These are phyloP conservation scores for Coemansia reversa DNA, from an alignment of 192 early-diverging fungal species.

Conservation along the genomic window DNA sequence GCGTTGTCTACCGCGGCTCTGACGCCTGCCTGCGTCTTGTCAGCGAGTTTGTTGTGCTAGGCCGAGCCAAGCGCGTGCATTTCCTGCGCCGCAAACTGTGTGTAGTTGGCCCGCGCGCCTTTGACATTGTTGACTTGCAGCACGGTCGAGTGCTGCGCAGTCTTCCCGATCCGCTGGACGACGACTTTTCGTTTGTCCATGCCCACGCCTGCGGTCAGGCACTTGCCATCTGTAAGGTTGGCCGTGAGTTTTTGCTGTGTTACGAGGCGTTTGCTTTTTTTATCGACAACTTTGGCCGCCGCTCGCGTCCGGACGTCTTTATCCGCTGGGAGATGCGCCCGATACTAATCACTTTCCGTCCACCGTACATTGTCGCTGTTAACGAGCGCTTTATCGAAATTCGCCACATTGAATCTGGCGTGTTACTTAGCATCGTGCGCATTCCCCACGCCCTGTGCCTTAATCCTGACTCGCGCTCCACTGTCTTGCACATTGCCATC, in stretches of 20 bases:
- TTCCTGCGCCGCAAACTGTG: constrained; percentile 83
- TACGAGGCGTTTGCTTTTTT: constrained; percentile 93
- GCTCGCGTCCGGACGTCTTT: constrained; percentile 68
- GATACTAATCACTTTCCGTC: constrained; percentile 66
- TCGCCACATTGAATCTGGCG: constrained; percentile 75
- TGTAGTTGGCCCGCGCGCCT: constrained; percentile 86
- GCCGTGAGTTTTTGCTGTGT: constrained; percentile 80
- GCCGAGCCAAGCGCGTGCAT: constrained; percentile 68
- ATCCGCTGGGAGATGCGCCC: constrained; percentile 88
- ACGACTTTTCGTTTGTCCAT: constrained; percentile 52
- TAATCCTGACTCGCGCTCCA: constrained; percentile 43
- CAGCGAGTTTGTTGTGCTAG: constrained; percentile 53
- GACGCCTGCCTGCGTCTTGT: constrained; percentile 33
- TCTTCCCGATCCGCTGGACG: constrained; percentile 45
- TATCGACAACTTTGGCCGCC: constrained; percentile 81
- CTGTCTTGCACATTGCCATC: constrained; percentile 36
- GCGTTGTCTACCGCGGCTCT: constrained; percentile 36
- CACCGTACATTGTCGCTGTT: constrained; percentile 87
- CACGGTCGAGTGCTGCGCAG: constrained; percentile 31
- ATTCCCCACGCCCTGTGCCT: constrained; percentile 35
- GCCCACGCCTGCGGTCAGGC: constrained; percentile 28
- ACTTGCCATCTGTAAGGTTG: constrained; percentile 43
- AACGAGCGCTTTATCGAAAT: constrained; percentile 88
- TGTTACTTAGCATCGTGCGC: constrained; percentile 51
- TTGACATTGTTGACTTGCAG: constrained; percentile 85